Base-by-base conservation (phyloP, 371 early-diverging fungal genomes). In the Dichotomocladium elegans region DNA sequence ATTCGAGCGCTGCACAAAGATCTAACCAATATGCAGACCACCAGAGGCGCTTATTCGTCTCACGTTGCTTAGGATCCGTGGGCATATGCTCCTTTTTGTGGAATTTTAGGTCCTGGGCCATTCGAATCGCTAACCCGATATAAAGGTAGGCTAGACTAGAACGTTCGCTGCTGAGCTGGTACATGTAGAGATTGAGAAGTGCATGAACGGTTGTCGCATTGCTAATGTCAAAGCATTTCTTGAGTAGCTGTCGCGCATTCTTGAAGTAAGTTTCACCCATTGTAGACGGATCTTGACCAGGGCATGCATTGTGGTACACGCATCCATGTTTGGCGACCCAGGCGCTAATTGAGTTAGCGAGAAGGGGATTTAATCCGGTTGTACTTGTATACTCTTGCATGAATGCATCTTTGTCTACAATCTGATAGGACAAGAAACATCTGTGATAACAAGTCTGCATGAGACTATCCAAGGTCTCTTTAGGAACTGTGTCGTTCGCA, bases 21-120 rank as follows among this genome's bases (percentile, higher is more conserved):
- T 82, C 83, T 9, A 80, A 67, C 74, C 80, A 80, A 45, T 82
- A 82, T 28, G 80, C 79, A 7, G 83, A 79, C 83, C 83, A 83
- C 83, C 83, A 83, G 21, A 83, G 57, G 7, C 78, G 72, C 51
- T 83, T 81, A 51, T 76, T 80, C 28, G 74, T 74, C 59, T 83
- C 80, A n/a, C 79, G 64, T 47, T 81, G 80, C 22, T 72, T 70
- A 11, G 29, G 15, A 44, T 79, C 79, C 43, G 74, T 66, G n/a
- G 74, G 72, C 68, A 76, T 72, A 48, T 70, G 68, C 21, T 70
- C 68, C 55, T 74, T 77, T 31, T 80, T 75, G 56, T 83, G 80
- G 14, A 80, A 76, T 47, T 80, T 80, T 28, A 83, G 67, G 56
- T 81, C 83, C 55, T 83, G 83, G 2, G 83, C 83, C 83, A 83